Evolutionary conservation across 495 filamentous ascomycete species (phyloP), one percentile per base, ranked within the genome.

Genomic region (Aspergillus carlsbadensis): DNA sequence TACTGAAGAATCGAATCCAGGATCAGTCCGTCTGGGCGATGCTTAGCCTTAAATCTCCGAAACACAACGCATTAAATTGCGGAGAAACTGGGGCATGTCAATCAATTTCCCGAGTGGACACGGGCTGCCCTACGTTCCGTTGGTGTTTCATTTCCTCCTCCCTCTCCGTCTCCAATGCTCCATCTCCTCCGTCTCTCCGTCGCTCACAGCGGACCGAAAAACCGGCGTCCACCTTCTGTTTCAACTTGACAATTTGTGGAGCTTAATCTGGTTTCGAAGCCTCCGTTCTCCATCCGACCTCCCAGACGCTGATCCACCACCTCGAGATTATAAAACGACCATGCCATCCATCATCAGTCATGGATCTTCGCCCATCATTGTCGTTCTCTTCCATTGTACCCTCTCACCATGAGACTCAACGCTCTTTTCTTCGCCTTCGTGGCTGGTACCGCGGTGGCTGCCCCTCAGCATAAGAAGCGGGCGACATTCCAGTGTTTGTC

Each of bases 381-480:
- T 17, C 45, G 6, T 11, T 49, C 31, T 11, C 35, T 49, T 34
- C 22, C 13, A 14, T n/a, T 31, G 14, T 24, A 21, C 44, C 36
- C 39, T 35, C 44, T 21, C 57, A 52, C 13, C n/a, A 72, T 73
- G 68, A 73, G 60, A 57, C 45, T 73, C 20, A 55, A 54, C 42
- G 52, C 20, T 43, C 59, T 57, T 54, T 52, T 59, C 34, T 58
- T 70, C 11, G 69, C 67, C 42, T 62, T 63, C 26, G 64, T 54
- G 51, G 65, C 67, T 20, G 68, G 61, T 47, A 61, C 64, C 48
- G 64, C 63, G 49, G 56, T 62, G 34, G 64, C 65, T 37, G 58
- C 61, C 42, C 70, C 68, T 21, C 35, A 41, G 45, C 31, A 26
- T 29, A 55, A 20, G 62, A 60, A 35, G 45, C 45, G 45, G 53